Percentiles rank a stretch among this genome's conserved stretches.
Conservation (phyloP, 1,139 yeast species). For the Debaryomyces singareniensis region DNA sequence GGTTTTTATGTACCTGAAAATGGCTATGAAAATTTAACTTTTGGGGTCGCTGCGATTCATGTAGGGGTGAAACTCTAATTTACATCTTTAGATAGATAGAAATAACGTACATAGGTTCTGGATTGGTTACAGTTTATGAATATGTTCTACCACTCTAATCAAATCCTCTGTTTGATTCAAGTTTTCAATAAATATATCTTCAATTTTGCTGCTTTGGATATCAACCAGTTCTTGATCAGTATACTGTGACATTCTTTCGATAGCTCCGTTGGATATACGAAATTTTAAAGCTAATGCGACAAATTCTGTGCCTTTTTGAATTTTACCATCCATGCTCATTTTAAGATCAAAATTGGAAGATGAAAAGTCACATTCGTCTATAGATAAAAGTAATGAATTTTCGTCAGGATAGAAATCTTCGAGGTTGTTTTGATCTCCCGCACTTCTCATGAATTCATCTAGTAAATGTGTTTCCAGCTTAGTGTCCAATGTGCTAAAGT, state of each 20-base stretch:
- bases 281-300: conserved; percentile 14
- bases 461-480: conserved; percentile 12
- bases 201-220: conserved; percentile 3
- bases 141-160: conserved; percentile 12
- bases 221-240: conserved; percentile 16
- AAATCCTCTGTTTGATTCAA: conserved; percentile 31
- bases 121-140: conserved; percentile 5
- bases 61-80: conserved; percentile 75
- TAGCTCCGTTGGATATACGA: conserved; percentile 26
- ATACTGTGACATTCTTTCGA: conserved; percentile 11
- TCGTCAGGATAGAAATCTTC: conserved; percentile 3
- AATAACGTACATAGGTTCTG: neutral
- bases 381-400: conserved; percentile 14
- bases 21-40: conserved; percentile 93
- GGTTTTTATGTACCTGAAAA: conserved; percentile 83
- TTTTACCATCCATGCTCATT: conserved; percentile 17
- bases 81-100: no score
- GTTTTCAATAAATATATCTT: conserved; percentile 16
- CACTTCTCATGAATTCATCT: conserved; percentile 4
- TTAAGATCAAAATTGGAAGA: conserved; percentile 16
- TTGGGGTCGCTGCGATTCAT: conserved; percentile 95
- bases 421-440: conserved; percentile 8
- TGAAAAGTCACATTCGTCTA: conserved; percentile 21
- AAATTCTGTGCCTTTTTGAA: conserved; percentile 3
- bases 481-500: conserved; percentile 14